Evolutionary conservation across 257 asterid species (phyloP), one percentile per base, ranked within the genome.

Genomic region (Capsicum rhomboideum): DNA sequence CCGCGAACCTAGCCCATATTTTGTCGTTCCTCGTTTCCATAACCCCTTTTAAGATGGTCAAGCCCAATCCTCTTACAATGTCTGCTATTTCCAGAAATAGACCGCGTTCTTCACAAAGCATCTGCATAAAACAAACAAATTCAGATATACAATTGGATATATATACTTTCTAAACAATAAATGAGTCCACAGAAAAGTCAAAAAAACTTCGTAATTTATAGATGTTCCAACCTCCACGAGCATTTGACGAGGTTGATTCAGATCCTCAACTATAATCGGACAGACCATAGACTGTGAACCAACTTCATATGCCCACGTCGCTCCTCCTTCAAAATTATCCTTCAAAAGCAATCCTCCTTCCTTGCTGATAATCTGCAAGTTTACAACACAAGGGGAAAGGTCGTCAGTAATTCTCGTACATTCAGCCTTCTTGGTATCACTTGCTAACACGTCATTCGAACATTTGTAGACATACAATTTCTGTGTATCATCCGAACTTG

Each of bases 271-370:
- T 84, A 92, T 92, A 84, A 95, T 92, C 1, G 99, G 99, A 68
- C 98, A 95, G 61, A 89, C 91, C 93, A 89, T 90, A 40, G 99
- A 94, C 69, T 93, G 97, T 5, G 97, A 93, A 44, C 97, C 99
- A n/a, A 95, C 93, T 91, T 95, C 98, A 84, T 95, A 95, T 1
- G 99, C 99, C 99, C 99, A 95, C 1, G 99, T 95, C 10, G 97
- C 99, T 87, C 99, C 99, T 34, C 97, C 99, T 81, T 91, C 97
- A 44, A 82, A 88, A 77, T 90, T 89, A 79, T 93, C 97, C 83
- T 95, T 94, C 6, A 87, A 86, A 82, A 90, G 89, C 83, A 93
- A 85, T 18, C 97, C 96, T 29, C 95, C 98, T 61, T 93, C 97
- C 88, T 93, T 91, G 88, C 92, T 84, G 82, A 92, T 88, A 82